Conservation (phyloP, 2,329 filamentous ascomycete genomes). For the Phaeoacremonium minimum region DNA sequence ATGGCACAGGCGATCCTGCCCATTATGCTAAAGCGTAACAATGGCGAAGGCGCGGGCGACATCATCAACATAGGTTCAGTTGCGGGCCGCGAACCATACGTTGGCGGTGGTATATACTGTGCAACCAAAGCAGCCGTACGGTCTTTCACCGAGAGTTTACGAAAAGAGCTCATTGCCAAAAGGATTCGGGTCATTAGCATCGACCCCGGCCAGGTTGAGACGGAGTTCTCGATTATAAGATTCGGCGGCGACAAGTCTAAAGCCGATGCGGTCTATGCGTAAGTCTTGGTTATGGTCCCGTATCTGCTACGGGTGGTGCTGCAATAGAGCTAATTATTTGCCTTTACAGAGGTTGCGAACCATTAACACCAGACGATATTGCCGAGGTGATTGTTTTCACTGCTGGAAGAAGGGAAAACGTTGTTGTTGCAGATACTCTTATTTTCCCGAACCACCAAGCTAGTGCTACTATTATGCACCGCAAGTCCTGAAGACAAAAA, state of each 20-base stretch:
- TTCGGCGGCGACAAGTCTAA: slow-evolving; percentile 87
- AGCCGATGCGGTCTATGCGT: slow-evolving; percentile 86
- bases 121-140: not conserved
- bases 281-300: no score
- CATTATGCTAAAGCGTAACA: slow-evolving; percentile 70
- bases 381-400: slow-evolving; percentile 87
- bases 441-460: slow-evolving; percentile 90
- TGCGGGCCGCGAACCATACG: slow-evolving; percentile 80
- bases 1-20: slow-evolving; percentile 90
- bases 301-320: not conserved
- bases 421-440: slow-evolving; percentile 82
- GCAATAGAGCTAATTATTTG: slow-evolving; percentile 6
- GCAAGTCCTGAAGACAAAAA: no score
- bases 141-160: not conserved
- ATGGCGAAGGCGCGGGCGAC: slow-evolving; percentile 79
- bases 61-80: slow-evolving; percentile 94
- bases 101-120: slow-evolving; percentile 57
- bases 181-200: slow-evolving; percentile 82
- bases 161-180: slow-evolving; percentile 74
- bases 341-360: slow-evolving; percentile 62
- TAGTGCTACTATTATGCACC: slow-evolving; percentile 22
- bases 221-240: slow-evolving; percentile 84
- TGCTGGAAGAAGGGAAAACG: slow-evolving; percentile 80
- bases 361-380: slow-evolving; percentile 84
- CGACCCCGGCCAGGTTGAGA: slow-evolving; percentile 91